Evolutionary conservation across 257 asterid genomes (phyloP).

Genomic region (Solanum pennellii): DNA sequence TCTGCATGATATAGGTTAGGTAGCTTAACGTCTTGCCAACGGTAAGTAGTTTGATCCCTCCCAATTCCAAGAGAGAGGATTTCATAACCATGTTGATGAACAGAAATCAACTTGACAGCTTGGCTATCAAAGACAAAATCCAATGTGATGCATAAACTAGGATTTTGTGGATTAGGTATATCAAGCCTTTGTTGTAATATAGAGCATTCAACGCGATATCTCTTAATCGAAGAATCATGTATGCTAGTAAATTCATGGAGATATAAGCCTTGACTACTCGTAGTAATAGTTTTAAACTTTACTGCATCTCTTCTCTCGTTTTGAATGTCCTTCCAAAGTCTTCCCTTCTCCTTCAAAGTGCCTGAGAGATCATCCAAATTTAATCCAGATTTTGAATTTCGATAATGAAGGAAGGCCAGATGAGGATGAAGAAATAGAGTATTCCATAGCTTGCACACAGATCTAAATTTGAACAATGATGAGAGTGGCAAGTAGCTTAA

Average conservation of each 20-base stretch:
- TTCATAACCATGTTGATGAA: not conserved
- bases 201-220: not conserved
- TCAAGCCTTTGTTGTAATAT: not conserved
- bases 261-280: not conserved
- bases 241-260: not conserved
- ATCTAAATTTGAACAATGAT: not conserved
- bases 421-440: not conserved
- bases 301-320: not conserved
- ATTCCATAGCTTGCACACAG: not conserved
- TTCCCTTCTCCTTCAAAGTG: not conserved
- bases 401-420: not conserved
- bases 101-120: not conserved
- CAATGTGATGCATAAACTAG: not conserved
- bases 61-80: not conserved
- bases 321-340: not conserved
- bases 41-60: not conserved
- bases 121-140: not conserved
- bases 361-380: not conserved
- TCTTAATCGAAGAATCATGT: not conserved
- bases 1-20: not conserved
- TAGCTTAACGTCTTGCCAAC: not conserved
- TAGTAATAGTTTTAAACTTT: not conserved
- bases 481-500: not conserved
- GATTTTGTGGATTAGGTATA: not conserved
- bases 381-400: not conserved